Percentiles rank a stretch among this genome's conserved stretches.
phyloP scores from a whole-genome alignment of 805 yeast genomes.

The Brettanomyces naardenensis region DNA sequence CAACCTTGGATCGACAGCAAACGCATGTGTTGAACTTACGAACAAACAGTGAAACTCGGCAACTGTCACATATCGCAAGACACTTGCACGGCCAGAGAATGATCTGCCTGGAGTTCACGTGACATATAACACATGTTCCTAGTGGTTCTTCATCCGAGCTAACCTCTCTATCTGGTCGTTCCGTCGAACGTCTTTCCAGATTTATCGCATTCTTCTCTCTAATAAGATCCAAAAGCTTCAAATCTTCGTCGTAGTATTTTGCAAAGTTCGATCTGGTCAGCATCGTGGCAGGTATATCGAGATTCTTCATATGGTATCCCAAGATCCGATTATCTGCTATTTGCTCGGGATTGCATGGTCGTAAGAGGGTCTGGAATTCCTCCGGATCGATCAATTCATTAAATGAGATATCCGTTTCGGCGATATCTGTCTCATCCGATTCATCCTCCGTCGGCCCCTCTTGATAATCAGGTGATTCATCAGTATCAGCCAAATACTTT shows the following conservation, averaged over 20 bases:
- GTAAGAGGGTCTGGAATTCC: conserved; percentile 11
- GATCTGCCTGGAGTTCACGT: conserved; percentile 61
- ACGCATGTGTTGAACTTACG: conserved; percentile 76
- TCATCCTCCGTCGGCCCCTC: background rate
- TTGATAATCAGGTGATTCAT: conserved; percentile 1
- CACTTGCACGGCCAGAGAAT: conserved; percentile 93
- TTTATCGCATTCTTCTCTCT: conserved; percentile 16
- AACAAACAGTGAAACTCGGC: conserved; percentile 65
- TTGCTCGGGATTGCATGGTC: conserved; percentile 21
- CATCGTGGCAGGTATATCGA: conserved; percentile 1
- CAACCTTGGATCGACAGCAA: conserved; percentile 72
- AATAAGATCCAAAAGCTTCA: conserved; percentile 22
- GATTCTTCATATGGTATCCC: conserved; percentile 19
- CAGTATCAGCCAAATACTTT: background rate
- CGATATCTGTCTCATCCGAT: background rate
- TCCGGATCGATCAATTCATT: conserved; percentile 3
- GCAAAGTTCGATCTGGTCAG: conserved; percentile 25
- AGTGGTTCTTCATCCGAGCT: conserved; percentile 28
- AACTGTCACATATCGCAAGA: conserved; percentile 78
- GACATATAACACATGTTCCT: conserved; percentile 73
- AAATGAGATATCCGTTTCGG: conserved; percentile 4
- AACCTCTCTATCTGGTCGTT: too few species aligned
- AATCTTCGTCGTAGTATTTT: conserved; percentile 15
- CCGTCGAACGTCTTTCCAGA: background rate
- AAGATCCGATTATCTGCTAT: conserved; percentile 20